Percentiles rank a stretch among this genome's conserved stretches.
Evolutionary conservation across 176 grass and related monocot genomes (phyloP).

Genomic region (Pontederia crassipes): DNA sequence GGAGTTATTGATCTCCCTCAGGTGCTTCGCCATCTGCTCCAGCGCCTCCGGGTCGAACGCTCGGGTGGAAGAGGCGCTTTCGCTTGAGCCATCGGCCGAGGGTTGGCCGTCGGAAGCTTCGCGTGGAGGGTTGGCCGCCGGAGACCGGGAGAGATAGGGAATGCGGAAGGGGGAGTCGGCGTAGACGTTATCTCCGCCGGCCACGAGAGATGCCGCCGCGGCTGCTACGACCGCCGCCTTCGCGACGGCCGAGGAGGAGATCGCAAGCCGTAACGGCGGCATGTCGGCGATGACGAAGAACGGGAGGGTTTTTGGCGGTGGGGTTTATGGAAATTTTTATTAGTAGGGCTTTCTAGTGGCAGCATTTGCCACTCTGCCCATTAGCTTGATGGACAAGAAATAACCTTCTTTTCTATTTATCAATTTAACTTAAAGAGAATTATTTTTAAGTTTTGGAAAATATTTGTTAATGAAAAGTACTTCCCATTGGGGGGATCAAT

Average conservation of each 20-base stretch:
- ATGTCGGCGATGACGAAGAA: conserved; percentile 2
- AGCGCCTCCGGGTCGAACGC: conserved; percentile 64
- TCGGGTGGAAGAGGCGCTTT: conserved; percentile 1
- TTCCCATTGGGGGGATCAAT: no score
- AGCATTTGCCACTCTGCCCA: no score
- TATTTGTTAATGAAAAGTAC: no score
- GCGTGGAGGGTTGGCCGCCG: conserved; percentile 2
- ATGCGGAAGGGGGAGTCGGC: conserved; percentile 55
- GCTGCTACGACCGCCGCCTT: conserved; percentile 5
- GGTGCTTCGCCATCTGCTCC: conserved; percentile 42
- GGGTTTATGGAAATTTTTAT: no score
- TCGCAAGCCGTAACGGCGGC: conserved; percentile 41
- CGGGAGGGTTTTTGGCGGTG: no score
- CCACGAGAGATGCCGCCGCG: conserved; percentile 16
- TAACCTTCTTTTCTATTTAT: no score
- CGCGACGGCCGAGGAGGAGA: conserved; percentile 5
- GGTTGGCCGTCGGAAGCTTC: background rate
- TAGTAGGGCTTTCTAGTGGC: no score
- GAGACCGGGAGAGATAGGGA: conserved; percentile 20
- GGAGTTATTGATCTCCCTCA: conserved; percentile 75
- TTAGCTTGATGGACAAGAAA: no score
- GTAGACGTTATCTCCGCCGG: conserved; percentile 39
- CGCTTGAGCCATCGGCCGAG: background rate
- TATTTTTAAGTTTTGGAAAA: no score
- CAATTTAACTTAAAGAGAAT: no score